Evolutionary conservation across 768 basidiomycete genomes (phyloP).

Genomic region (Trametes cingulata): DNA sequence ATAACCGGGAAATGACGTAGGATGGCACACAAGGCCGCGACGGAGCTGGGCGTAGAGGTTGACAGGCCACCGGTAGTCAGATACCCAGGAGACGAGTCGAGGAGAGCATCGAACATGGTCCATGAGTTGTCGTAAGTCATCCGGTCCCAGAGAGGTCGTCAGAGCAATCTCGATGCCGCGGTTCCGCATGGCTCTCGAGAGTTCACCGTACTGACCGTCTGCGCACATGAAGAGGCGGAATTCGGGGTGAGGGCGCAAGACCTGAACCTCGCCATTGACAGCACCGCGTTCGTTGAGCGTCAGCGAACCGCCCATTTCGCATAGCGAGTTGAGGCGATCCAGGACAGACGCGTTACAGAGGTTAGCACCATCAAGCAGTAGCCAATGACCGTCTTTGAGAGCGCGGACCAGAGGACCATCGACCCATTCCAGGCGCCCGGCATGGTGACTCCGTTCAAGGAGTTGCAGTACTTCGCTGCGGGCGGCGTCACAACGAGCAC

Average conservation of each 20-base stretch:
- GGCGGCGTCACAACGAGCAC: conserved; percentile 18
- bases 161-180: conserved; percentile 86
- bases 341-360: conserved; percentile 94
- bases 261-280: conserved; percentile 71
- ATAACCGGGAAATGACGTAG: background rate
- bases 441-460: conserved; percentile 27
- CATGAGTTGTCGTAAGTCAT: conserved; percentile 49
- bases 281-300: conserved; percentile 90
- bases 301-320: conserved; percentile 80
- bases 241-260: conserved; percentile 78
- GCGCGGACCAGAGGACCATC: conserved; percentile 90
- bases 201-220: conserved; percentile 88
- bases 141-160: conserved; percentile 32
- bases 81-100: background rate
- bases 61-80: background rate
- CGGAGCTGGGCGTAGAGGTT: conserved; percentile 5
- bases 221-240: conserved; percentile 95
- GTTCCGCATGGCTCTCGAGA: conserved; percentile 98
- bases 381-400: conserved; percentile 85
- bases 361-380: conserved; percentile 90
- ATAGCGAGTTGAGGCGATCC: conserved; percentile 94
- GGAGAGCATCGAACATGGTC: conserved; percentile 53
- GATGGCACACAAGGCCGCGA: conserved; percentile 7
- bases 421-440: conserved; percentile 86
- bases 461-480: conserved; percentile 28